Evolutionary conservation across 2,329 filamentous ascomycete genomes (phyloP).

Genomic region (Canariomyces notabilis): DNA sequence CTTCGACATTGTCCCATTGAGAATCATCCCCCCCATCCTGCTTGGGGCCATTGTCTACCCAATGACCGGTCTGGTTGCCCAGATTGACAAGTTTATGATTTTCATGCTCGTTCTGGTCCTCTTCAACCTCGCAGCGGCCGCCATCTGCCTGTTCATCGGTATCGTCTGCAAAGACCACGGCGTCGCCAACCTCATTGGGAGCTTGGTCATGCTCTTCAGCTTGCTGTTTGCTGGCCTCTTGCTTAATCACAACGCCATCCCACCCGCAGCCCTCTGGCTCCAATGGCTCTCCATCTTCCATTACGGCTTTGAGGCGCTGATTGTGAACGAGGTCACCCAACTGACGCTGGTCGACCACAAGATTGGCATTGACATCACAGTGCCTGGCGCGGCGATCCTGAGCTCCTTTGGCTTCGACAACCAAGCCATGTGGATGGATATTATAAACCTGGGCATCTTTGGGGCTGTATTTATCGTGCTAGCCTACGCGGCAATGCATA

Average conservation of each 20-base stretch:
- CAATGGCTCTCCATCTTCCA: conserved; percentile 96
- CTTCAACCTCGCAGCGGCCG: conserved; percentile 91
- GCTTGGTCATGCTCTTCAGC: conserved; percentile 95
- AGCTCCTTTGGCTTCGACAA: conserved; percentile 95
- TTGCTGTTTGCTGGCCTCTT: conserved; percentile 89
- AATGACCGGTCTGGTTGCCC: conserved; percentile 88
- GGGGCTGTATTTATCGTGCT: conserved; percentile 78
- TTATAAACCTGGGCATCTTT: conserved; percentile 75
- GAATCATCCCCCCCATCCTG: conserved; percentile 87
- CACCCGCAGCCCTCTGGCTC: conserved; percentile 77
- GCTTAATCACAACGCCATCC: conserved; percentile 91
- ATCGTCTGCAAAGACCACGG: conserved; percentile 89
- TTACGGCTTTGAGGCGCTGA: conserved; percentile 91
- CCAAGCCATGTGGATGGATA: conserved; percentile 76
- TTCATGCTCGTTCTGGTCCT: conserved; percentile 89
- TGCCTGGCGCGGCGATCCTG: conserved; percentile 88
- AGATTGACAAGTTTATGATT: conserved; percentile 77
- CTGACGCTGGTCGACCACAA: conserved; percentile 88
- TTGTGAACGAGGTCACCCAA: conserved; percentile 93
- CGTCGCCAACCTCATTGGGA: conserved; percentile 89
- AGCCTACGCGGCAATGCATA: conserved; percentile 88
- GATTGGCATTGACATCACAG: conserved; percentile 92
- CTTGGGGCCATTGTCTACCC: conserved; percentile 96
- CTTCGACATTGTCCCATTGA: conserved; percentile 95
- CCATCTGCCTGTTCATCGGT: conserved; percentile 92